phyloP scores from a whole-genome alignment of 768 basidiomycete genomes.

The Naganishia antarctica region DNA sequence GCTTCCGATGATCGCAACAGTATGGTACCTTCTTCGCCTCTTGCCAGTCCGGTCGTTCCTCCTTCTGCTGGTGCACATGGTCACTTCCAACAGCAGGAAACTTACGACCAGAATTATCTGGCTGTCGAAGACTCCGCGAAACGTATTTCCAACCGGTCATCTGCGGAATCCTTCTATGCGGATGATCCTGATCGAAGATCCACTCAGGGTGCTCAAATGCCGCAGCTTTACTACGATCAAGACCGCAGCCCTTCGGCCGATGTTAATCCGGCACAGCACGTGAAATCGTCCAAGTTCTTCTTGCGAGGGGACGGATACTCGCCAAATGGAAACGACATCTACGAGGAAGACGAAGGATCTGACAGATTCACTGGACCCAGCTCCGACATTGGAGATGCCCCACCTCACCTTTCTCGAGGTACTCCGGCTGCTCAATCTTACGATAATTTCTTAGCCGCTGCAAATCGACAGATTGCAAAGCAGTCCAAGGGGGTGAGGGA shows the following conservation, averaged over 20 bases:
- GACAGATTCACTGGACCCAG: constrained; percentile 37
- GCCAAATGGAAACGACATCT: constrained; percentile 51
- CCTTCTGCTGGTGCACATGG: constrained; percentile 32
- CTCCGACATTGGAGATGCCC: constrained; percentile 38
- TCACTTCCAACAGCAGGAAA: constrained; percentile 42
- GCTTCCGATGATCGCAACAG: constrained; percentile 19
- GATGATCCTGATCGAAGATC: constrained; percentile 43
- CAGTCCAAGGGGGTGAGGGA: constrained; percentile 74
- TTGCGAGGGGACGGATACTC: constrained; percentile 26
- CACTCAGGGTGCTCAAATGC: constrained; percentile 22
- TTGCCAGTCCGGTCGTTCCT: constrained; percentile 30
- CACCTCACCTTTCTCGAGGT: background rate
- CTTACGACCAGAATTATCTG: constrained; percentile 29
- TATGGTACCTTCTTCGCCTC: constrained; percentile 18
- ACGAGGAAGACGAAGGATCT: constrained; percentile 57
- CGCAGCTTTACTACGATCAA: constrained; percentile 43
- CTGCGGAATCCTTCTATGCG: constrained; percentile 49
- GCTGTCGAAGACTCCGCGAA: constrained; percentile 28
- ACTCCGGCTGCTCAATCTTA: constrained; percentile 55
- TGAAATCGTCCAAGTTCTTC: constrained; percentile 45
- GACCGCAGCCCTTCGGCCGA: constrained; percentile 47
- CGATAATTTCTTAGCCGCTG: constrained; percentile 74
- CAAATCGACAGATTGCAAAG: constrained; percentile 74
- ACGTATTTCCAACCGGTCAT: constrained; percentile 39
- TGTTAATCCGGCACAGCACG: constrained; percentile 48